A percentile compares a stretch with the other conserved stretches of the same genome.
These are phyloP conservation scores for Dactylellina sp. DNA, from an alignment of 2,329 filamentous ascomycete species.

Conservation along the genomic window DNA sequence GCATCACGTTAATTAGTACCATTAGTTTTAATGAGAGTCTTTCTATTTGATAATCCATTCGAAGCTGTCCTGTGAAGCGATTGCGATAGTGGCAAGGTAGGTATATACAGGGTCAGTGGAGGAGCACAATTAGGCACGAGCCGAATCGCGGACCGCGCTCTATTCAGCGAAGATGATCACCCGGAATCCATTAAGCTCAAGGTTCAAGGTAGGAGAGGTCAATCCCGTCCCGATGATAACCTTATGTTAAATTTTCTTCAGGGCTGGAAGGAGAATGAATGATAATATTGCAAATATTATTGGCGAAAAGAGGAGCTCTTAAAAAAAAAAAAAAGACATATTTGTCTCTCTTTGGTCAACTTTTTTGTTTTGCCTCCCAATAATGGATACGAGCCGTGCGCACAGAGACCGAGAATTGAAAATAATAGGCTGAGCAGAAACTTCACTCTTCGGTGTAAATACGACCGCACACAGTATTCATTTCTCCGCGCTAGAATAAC, in stretches of 20 bases:
- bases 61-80: not conserved
- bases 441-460: no score
- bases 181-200: not conserved
- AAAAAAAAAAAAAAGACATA: not conserved
- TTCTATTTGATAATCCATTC: no score
- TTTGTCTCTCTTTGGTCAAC: not conserved
- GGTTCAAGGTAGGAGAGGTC: slow-evolving; percentile 7
- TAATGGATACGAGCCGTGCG: not conserved
- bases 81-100: not conserved
- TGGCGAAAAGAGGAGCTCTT: slow-evolving; percentile 10
- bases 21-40: slow-evolving; percentile 4
- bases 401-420: not conserved
- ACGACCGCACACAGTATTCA: no score
- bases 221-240: slow-evolving; percentile 41
- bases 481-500: not conserved
- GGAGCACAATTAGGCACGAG: slow-evolving; percentile 2
- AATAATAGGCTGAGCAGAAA: no score
- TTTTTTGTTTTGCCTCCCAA: slow-evolving; percentile 3
- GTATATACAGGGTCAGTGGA: no score
- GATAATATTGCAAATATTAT: no score
- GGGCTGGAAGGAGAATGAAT: slow-evolving; percentile 6
- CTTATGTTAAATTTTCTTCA: slow-evolving; percentile 26
- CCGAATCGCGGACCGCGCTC: not conserved
- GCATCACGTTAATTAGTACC: not conserved
- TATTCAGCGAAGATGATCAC: no score